Percentiles rank a stretch among this genome's conserved stretches.
These are phyloP conservation scores for Telfairia occidentalis DNA, from an alignment of 331 rosid genomes.

Conservation along the genomic window DNA sequence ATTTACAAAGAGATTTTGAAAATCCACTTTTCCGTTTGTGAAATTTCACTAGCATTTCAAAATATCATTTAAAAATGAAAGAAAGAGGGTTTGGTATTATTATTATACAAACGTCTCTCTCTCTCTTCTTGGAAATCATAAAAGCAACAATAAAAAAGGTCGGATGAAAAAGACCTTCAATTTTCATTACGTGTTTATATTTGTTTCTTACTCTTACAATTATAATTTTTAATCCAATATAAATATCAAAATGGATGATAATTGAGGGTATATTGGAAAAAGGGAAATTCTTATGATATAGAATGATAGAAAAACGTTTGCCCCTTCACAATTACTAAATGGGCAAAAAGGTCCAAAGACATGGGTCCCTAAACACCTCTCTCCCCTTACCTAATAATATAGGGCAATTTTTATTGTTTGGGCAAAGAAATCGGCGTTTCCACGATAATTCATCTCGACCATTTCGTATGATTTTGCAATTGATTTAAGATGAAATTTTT, in stretches of 20 bases:
- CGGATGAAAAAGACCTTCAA: not conserved
- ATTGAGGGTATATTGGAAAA: not conserved
- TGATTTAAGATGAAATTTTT: too few species aligned
- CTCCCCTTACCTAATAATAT: not conserved
- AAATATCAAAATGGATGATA: not conserved
- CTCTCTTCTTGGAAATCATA: not conserved
- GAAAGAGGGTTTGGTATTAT: not conserved
- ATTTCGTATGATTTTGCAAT: too few species aligned
- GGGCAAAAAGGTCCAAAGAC: not conserved
- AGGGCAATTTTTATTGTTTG: too few species aligned
- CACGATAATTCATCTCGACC: too few species aligned
- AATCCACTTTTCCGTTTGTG: not conserved
- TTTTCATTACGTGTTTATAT: constrained; percentile 4
- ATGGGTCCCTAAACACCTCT: not conserved
- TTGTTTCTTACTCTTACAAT: constrained; percentile 5
- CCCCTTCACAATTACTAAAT: not conserved
- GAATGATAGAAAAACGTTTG: not conserved
- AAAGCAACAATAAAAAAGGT: not conserved
- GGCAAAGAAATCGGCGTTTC: too few species aligned
- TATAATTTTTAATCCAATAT: not conserved
- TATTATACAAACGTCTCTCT: not conserved
- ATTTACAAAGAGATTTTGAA: not conserved
- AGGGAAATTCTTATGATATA: not conserved
- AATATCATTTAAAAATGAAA: not conserved
- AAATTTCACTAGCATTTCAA: not conserved